Percentiles rank a stretch among this genome's conserved stretches.
Conservation (phyloP, 2,329 filamentous ascomycete species). For the Colletotrichum godetiae region DNA sequence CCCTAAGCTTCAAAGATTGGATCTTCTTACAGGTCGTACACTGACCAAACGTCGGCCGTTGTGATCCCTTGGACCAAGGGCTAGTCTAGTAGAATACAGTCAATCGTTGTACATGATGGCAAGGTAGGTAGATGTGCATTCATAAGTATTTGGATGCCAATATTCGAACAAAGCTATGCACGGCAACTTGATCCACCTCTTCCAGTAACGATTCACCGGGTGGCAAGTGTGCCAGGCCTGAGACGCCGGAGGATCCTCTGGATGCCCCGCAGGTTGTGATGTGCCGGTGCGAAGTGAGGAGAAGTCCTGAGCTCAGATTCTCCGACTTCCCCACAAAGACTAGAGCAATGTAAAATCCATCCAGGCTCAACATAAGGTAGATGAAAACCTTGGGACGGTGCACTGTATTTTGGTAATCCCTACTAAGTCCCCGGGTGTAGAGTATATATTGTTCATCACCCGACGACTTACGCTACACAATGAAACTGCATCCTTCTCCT, state of each 20-base stretch:
- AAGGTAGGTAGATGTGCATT: too few relatives aligned
- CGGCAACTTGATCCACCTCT: too few relatives aligned
- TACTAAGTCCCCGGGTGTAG: neutral
- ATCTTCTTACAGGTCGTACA: too few relatives aligned
- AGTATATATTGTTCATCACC: neutral
- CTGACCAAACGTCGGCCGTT: too few relatives aligned
- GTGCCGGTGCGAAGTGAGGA: neutral
- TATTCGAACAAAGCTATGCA: too few relatives aligned
- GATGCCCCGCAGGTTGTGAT: neutral
- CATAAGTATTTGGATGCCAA: too few relatives aligned
- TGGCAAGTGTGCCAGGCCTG: neutral
- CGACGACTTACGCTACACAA: neutral
- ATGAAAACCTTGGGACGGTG: neutral
- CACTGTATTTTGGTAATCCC: neutral
- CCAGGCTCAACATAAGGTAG: neutral
- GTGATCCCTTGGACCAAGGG: too few relatives aligned
- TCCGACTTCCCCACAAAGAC: neutral
- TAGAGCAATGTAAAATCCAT: neutral
- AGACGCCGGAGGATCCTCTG: neutral
- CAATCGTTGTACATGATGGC: too few relatives aligned
- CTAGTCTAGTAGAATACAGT: too few relatives aligned
- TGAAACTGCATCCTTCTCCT: neutral
- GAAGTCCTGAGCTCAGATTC: neutral
- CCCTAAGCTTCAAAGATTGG: too few relatives aligned
- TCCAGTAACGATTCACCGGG: too few relatives aligned